Percentiles rank a stretch among this genome's conserved stretches.
These are phyloP conservation scores for Wickerhamiella parazyma DNA, from an alignment of 805 yeast species.

Conservation along the genomic window DNA sequence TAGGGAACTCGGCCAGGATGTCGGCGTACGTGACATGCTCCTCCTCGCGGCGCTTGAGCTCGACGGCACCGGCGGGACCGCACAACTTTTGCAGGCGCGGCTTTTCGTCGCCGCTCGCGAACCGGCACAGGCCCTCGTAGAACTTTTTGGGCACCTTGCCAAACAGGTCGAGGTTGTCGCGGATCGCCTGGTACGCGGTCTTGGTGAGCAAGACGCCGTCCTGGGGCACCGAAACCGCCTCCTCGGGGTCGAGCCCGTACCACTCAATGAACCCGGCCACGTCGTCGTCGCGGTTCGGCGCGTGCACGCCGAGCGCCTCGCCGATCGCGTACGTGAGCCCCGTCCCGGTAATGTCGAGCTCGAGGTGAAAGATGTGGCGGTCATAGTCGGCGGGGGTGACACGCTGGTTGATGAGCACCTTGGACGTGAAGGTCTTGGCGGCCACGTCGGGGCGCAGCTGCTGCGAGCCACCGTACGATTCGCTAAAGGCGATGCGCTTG, in stretches of 20 bases:
- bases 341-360: conserved; percentile 81
- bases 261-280: conserved; percentile 56
- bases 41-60: conserved; percentile 71
- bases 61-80: conserved; percentile 69
- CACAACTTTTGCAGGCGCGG: conserved; percentile 48
- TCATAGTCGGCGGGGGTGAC: conserved; percentile 82
- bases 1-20: conserved; percentile 60
- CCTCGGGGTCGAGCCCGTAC: conserved; percentile 60
- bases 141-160: conserved; percentile 95
- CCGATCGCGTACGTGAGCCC: conserved; percentile 88
- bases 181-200: conserved; percentile 68
- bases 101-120: conserved; percentile 51
- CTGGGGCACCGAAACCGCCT: conserved; percentile 52
- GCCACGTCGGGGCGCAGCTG: conserved; percentile 82
- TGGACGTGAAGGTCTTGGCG: conserved; percentile 68
- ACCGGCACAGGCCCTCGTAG: conserved; percentile 67
- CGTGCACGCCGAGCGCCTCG: conserved; percentile 93
- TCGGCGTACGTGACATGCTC: conserved; percentile 74
- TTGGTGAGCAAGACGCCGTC: conserved; percentile 44
- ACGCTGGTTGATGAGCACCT: conserved; percentile 82
- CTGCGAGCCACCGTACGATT: conserved; percentile 49
- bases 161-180: conserved; percentile 71
- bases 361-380: conserved; percentile 92
- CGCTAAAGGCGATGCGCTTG: conserved; percentile 63
- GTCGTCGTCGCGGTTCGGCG: conserved; percentile 54